These are phyloP conservation scores for Naganishia liquefaciens DNA, from an alignment of 1,284 basidiomycete species.

Conservation along the genomic window DNA sequence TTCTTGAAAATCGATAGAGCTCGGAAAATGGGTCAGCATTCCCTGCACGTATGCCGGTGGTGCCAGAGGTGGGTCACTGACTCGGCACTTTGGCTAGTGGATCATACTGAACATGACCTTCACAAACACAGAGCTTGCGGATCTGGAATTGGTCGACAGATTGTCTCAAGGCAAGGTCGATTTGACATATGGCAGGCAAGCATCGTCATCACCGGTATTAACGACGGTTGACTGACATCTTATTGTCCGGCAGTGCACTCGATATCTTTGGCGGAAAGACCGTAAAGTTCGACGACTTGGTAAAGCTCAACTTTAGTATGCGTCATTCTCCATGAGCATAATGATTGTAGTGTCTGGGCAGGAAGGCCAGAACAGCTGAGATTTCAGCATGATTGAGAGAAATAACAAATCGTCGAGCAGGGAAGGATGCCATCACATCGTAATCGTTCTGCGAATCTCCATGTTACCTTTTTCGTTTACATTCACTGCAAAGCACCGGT, in stretches of 20 bases:
- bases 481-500: neutral
- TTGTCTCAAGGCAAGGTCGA: conserved; percentile 86
- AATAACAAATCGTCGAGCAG: no score
- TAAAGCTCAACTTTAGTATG: conserved; percentile 51
- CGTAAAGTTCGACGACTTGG: conserved; percentile 71
- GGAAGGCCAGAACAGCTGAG: no score
- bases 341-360: no score
- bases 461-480: neutral
- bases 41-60: conserved; percentile 98
- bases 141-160: conserved; percentile 78
- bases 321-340: conserved; percentile 30
- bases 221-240: neutral
- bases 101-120: conserved; percentile 7
- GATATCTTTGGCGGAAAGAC: conserved; percentile 80
- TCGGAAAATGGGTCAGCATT: conserved; percentile 88
- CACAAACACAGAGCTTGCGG: conserved; percentile 65
- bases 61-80: conserved; percentile 67
- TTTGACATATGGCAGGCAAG: conserved; percentile 89
- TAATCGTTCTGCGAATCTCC: neutral
- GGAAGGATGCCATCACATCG: no score
- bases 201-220: conserved; percentile 20
- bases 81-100: neutral
- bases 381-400: no score
- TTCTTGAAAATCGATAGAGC: conserved; percentile 58
- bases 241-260: conserved; percentile 61